Evolutionary conservation across 345 rosid genomes (phyloP).

Genomic region (Populus simonii): DNA sequence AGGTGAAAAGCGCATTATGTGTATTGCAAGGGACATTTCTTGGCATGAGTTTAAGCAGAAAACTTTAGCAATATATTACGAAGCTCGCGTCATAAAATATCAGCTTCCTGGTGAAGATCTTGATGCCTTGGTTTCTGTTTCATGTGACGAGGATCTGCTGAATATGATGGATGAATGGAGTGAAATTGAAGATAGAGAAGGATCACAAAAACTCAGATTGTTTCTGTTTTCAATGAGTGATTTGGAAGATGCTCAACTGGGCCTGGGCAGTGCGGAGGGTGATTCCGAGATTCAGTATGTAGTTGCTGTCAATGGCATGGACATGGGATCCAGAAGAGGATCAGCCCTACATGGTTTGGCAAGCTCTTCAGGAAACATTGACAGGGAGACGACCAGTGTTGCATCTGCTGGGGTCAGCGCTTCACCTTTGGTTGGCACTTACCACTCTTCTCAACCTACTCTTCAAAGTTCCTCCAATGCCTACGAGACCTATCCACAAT

Average conservation of each 20-base stretch:
- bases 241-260: slow-evolving; percentile 64
- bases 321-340: slow-evolving; percentile 49
- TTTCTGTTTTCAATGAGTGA: slow-evolving; percentile 66
- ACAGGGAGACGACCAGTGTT: slow-evolving; percentile 33
- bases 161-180: slow-evolving; percentile 86
- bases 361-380: slow-evolving; percentile 46
- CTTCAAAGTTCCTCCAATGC: slow-evolving; percentile 41
- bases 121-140: slow-evolving; percentile 88
- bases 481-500: slow-evolving; percentile 45
- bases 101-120: slow-evolving; percentile 98
- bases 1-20: slow-evolving; percentile 70
- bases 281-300: slow-evolving; percentile 72
- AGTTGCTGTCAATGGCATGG: slow-evolving; percentile 78
- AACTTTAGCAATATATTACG: slow-evolving; percentile 55
- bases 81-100: slow-evolving; percentile 65
- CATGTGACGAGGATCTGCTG: slow-evolving; percentile 79
- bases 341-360: slow-evolving; percentile 41
- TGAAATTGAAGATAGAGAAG: slow-evolving; percentile 55
- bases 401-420: slow-evolving; percentile 36
- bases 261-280: slow-evolving; percentile 40
- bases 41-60: slow-evolving; percentile 64
- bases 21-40: slow-evolving; percentile 58
- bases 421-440: slow-evolving; percentile 40
- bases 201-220: slow-evolving; percentile 63
- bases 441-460: slow-evolving; percentile 40